A percentile compares a stretch with the other conserved stretches of the same genome.
phyloP scores from a whole-genome alignment of 164 flowering plant genomes.

The Saururus chinensis region DNA sequence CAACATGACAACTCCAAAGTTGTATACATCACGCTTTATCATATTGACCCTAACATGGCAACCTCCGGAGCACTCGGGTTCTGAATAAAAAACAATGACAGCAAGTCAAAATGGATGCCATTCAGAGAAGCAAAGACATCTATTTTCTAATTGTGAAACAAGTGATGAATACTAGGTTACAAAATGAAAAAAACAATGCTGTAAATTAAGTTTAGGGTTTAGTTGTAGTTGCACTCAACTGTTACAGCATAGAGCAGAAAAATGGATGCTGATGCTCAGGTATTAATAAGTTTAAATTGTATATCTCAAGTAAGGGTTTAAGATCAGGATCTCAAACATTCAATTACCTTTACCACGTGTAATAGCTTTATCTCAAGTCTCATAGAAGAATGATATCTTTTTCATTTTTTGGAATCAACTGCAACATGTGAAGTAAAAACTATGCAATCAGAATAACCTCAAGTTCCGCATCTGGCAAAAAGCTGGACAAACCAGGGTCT shows the following conservation, averaged over 20 bases:
- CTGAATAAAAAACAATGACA: background rate
- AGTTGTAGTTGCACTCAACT: too few species aligned
- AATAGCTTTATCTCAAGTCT: background rate
- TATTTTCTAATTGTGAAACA: background rate
- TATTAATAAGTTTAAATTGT: too few species aligned
- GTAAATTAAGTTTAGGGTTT: too few species aligned
- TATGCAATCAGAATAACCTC: constrained; percentile 2
- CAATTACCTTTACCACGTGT: too few species aligned
- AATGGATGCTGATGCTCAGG: too few species aligned
- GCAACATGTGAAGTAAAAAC: background rate
- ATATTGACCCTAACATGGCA: constrained; percentile 81
- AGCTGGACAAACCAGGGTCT: constrained; percentile 76
- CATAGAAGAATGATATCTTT: background rate
- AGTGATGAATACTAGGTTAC: background rate
- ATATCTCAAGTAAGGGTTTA: too few species aligned
- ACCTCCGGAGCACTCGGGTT: constrained; percentile 69
- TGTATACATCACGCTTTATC: constrained; percentile 89
- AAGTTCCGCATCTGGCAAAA: constrained; percentile 60
- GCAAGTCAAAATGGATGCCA: background rate
- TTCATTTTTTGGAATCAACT: background rate
- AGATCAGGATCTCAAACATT: too few species aligned
- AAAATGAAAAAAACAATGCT: background rate
- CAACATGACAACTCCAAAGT: constrained; percentile 97
- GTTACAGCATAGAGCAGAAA: too few species aligned
- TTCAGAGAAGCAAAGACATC: background rate